phyloP scores from a whole-genome alignment of 106 monocot genomes.

The Allium sativum region DNA sequence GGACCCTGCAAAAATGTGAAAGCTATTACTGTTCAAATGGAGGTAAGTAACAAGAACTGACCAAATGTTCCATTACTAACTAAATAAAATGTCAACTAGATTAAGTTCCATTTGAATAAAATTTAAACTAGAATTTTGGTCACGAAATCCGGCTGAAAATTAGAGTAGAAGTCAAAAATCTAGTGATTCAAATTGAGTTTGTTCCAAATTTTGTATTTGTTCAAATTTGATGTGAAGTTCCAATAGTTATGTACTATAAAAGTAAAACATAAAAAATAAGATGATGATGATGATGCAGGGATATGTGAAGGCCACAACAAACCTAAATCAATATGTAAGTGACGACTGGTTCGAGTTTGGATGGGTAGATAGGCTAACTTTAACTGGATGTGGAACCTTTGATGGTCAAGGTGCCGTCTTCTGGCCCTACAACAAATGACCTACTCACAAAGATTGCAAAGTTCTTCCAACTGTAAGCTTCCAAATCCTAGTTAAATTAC shows the following conservation, averaged over 20 bases:
- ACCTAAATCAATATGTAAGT: conserved; percentile 6
- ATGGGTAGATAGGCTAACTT: conserved; percentile 12
- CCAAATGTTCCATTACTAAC: no score
- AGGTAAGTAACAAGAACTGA: conserved; percentile 3
- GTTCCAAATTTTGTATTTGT: no score
- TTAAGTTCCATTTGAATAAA: no score
- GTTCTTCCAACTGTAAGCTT: conserved; percentile 40
- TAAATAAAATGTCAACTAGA: no score
- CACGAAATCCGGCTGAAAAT: no score
- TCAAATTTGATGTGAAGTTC: no score
- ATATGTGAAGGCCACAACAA: conserved; percentile 18
- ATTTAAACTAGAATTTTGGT: no score
- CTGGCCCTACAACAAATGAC: conserved; percentile 42
- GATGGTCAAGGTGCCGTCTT: conserved; percentile 46
- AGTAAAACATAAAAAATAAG: neutral
- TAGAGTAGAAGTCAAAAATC: no score
- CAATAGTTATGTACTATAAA: neutral
- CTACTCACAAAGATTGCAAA: conserved; percentile 24
- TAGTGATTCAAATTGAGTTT: no score
- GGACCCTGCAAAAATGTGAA: conserved; percentile 20
- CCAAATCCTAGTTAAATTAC: neutral
- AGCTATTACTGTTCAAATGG: conserved; percentile 14
- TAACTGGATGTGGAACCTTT: conserved; percentile 42
- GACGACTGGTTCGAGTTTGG: conserved; percentile 39
- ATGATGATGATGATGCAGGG: conserved; percentile 17